Evolutionary conservation across 2,329 filamentous ascomycete genomes (phyloP).

Genomic region (Colletotrichum tamarilloi): DNA sequence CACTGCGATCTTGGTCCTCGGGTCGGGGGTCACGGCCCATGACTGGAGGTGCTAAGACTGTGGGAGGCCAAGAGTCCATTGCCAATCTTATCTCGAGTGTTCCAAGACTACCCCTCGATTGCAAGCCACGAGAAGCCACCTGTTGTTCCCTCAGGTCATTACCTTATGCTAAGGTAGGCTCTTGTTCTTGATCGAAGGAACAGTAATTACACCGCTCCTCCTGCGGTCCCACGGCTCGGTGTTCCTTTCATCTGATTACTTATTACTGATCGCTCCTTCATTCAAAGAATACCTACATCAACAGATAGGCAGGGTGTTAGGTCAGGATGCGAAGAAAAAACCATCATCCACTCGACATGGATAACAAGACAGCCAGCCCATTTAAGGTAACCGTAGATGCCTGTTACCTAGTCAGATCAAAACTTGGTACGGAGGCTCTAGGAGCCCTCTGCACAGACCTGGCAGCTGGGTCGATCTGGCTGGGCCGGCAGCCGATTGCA

Average conservation of each 20-base stretch:
- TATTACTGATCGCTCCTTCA: neutral
- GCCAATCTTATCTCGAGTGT: conserved; percentile 6
- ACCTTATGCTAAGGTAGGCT: neutral
- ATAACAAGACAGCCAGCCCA: neutral
- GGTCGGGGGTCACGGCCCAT: conserved; percentile 13
- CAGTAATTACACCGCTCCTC: neutral
- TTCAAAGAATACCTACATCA: neutral
- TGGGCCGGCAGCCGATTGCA: conserved; percentile 8
- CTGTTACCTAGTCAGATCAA: too few species aligned
- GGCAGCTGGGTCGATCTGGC: conserved; percentile 16
- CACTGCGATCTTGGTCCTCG: conserved; percentile 4
- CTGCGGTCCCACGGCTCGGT: neutral
- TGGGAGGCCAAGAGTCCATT: neutral
- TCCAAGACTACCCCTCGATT: conserved; percentile 14
- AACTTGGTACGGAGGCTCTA: too few species aligned
- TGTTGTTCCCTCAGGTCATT: too few species aligned
- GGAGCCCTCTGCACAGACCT: conserved; percentile 15
- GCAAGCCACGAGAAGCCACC: neutral
- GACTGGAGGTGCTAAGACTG: conserved; percentile 13
- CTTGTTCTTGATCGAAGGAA: neutral
- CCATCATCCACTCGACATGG: too few species aligned
- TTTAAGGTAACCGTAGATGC: too few species aligned
- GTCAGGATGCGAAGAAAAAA: neutral
- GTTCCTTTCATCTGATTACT: neutral
- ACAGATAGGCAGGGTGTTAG: neutral